Conservation (phyloP, 257 asterid genomes). For the Ligustrum vulgare region DNA sequence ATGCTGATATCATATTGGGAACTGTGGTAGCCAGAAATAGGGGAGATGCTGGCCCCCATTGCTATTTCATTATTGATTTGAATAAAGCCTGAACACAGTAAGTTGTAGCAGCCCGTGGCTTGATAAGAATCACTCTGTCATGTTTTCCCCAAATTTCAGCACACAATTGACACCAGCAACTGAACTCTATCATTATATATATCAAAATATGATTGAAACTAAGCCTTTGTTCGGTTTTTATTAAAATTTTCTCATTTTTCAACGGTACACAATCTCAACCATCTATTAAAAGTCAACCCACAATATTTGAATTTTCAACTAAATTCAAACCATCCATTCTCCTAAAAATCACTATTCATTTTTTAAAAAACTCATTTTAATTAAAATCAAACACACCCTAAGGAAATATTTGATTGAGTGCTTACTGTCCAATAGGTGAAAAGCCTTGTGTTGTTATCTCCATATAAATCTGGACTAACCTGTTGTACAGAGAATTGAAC, state of each 20-base stretch:
- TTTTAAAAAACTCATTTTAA: no score
- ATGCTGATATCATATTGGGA: constrained; percentile 82
- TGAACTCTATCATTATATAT: neutral
- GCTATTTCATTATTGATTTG: constrained; percentile 73
- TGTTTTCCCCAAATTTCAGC: constrained; percentile 31
- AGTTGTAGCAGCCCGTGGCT: constrained; percentile 88
- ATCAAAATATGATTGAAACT: no score
- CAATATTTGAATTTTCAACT: no score
- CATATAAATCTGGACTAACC: constrained; percentile 89
- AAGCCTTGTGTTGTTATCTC: constrained; percentile 79
- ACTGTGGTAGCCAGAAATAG: constrained; percentile 51
- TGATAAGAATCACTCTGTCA: constrained; percentile 81
- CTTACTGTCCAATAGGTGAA: constrained; percentile 98
- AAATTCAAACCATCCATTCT: no score
- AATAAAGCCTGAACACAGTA: constrained; percentile 80
- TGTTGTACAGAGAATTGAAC: constrained; percentile 29
- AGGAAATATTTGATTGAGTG: constrained; percentile 16
- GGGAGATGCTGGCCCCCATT: constrained; percentile 83
- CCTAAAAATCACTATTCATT: no score
- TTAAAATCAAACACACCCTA: no score
- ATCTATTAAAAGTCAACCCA: no score
- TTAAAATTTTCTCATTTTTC: no score
- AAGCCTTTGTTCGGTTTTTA: no score
- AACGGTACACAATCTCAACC: no score
- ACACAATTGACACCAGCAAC: constrained; percentile 10